These are phyloP conservation scores for Pythium myriotylum DNA, from an alignment of 352 stramenopile genomes.

Conservation along the genomic window DNA sequence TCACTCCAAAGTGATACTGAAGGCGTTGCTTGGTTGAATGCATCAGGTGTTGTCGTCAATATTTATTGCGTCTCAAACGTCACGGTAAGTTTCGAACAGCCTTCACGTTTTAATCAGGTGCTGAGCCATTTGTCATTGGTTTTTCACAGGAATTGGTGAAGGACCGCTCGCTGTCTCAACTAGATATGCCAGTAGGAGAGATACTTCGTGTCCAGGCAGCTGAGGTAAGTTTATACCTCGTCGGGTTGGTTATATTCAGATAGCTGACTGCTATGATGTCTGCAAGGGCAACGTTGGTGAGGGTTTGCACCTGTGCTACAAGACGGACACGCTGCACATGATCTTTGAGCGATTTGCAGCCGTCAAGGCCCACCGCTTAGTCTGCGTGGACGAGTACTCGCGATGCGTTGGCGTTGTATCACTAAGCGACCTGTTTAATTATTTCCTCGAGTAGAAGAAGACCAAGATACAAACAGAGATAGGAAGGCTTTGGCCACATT, in stretches of 20 bases:
- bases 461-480: constrained; percentile 17
- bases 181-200: constrained; percentile 88
- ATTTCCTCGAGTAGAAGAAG: constrained; percentile 81
- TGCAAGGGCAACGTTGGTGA: constrained; percentile 75
- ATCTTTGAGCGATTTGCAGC: constrained; percentile 89
- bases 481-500: constrained; percentile 6
- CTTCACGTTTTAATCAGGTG: not conserved
- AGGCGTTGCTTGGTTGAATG: not conserved
- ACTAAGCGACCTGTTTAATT: constrained; percentile 91
- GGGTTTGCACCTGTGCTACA: constrained; percentile 85
- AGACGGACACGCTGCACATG: constrained; percentile 89
- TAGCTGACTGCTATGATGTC: not conserved
- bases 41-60: constrained; percentile 85
- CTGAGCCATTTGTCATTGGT: not conserved
- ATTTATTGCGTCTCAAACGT: constrained; percentile 93
- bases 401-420: constrained; percentile 84
- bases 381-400: constrained; percentile 86
- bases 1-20: not conserved
- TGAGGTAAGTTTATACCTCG: constrained; percentile 46
- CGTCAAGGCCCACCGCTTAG: constrained; percentile 84
- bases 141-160: constrained; percentile 76
- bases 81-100: constrained; percentile 44
- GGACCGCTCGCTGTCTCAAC: constrained; percentile 85
- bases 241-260: too few relatives aligned
- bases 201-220: constrained; percentile 86